Conservation (phyloP, 176 grass and related monocot genomes). For the Leersia perrieri region DNA sequence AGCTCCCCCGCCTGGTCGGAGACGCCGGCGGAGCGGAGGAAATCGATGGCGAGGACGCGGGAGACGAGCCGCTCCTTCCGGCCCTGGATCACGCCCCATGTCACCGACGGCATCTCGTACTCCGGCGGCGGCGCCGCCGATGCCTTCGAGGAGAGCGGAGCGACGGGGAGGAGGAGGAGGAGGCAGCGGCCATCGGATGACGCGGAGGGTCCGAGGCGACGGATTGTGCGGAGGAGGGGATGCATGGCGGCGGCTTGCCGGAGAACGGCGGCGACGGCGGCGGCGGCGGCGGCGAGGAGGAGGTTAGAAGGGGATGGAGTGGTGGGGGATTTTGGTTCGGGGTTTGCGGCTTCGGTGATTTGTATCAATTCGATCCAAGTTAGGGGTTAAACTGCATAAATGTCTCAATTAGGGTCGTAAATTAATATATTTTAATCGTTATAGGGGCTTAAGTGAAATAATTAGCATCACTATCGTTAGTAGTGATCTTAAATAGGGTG, state of each 20-base stretch:
- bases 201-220: constrained; percentile 1
- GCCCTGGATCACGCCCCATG: constrained; percentile 90
- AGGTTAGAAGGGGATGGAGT: neutral
- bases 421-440: too few relatives aligned
- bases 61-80: constrained; percentile 91
- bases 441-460: too few relatives aligned
- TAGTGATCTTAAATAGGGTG: too few relatives aligned
- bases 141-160: constrained; percentile 15
- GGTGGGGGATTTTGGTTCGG: constrained; percentile 3
- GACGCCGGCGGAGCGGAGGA: constrained; percentile 79
- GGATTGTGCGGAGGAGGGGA: constrained; percentile 25
- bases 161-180: neutral
- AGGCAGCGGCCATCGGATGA: neutral
- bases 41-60: constrained; percentile 89
- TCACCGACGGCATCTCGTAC: constrained; percentile 93
- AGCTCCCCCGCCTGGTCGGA: constrained; percentile 77
- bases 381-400: neutral
- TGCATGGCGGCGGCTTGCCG: constrained; percentile 25
- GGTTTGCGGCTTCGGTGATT: constrained; percentile 23
- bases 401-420: too few relatives aligned
- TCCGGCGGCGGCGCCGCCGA: constrained; percentile 73
- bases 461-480: too few relatives aligned
- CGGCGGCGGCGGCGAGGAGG: constrained; percentile 14
- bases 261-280: neutral
- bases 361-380: neutral